A percentile compares a stretch with the other conserved stretches of the same genome.
Evolutionary conservation across 352 stramenopile genomes (phyloP).

Genomic region (Globisporangium yorkense): DNA sequence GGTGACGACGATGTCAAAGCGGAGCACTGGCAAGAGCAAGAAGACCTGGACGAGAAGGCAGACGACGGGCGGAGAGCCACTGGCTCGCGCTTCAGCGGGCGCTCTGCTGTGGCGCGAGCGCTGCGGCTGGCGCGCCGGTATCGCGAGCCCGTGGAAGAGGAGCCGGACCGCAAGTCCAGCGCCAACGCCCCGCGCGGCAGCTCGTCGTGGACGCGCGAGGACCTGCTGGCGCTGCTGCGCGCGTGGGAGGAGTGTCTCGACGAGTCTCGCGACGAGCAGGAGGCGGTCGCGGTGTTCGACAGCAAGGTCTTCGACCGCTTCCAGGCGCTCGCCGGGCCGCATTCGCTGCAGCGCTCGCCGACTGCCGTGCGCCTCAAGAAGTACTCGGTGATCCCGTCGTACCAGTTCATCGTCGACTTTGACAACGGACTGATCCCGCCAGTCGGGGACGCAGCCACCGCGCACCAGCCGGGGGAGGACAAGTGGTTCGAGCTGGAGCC

Average conservation of each 20-base stretch:
- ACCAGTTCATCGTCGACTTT: slow-evolving; percentile 11
- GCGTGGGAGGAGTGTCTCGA: slow-evolving; percentile 9
- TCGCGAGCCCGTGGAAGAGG: not conserved
- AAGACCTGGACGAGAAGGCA: not conserved
- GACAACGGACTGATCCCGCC: slow-evolving; percentile 1
- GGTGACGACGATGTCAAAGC: not conserved
- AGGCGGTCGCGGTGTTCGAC: slow-evolving; percentile 7
- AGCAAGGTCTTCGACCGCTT: slow-evolving; percentile 6
- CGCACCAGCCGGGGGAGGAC: not conserved
- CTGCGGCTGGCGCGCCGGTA: not conserved
- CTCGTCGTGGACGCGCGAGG: slow-evolving; percentile 8
- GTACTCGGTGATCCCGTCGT: slow-evolving; percentile 9
- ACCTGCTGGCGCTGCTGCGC: slow-evolving; percentile 5
- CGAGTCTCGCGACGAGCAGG: not conserved
- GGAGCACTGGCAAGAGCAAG: too few species aligned
- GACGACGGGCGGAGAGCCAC: not conserved
- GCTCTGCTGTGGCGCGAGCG: not conserved
- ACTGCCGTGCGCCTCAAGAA: slow-evolving; percentile 7
- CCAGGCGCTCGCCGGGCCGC: not conserved
- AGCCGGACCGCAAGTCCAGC: not conserved
- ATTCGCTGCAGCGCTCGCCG: not conserved
- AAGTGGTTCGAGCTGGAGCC: slow-evolving; percentile 4
- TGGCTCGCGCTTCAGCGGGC: not conserved
- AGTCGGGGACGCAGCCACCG: not conserved
- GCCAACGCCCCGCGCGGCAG: not conserved